phyloP scores from a whole-genome alignment of 768 basidiomycete genomes.

The Agaricus sinodeliciosus region DNA sequence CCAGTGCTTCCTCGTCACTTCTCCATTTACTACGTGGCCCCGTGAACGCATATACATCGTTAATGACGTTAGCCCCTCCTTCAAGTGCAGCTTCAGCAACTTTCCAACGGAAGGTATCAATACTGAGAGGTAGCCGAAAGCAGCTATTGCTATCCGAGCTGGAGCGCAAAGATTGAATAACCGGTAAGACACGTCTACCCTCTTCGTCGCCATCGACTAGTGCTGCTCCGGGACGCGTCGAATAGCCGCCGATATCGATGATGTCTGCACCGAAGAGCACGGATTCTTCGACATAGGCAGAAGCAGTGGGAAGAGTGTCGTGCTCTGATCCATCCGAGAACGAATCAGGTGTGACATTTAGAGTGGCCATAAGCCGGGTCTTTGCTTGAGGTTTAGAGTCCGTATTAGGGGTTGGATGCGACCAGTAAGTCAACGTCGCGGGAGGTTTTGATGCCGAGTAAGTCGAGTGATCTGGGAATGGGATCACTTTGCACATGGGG shows the following conservation, averaged over 20 bases:
- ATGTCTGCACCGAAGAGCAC: slow-evolving; percentile 61
- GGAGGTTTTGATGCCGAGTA: slow-evolving; percentile 26
- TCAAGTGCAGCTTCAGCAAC: slow-evolving; percentile 70
- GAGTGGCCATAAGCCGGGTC: slow-evolving; percentile 83
- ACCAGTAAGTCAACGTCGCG: slow-evolving; percentile 47
- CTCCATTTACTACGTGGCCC: slow-evolving; percentile 44
- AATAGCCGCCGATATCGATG: slow-evolving; percentile 91
- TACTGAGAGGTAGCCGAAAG: slow-evolving; percentile 51
- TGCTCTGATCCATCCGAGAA: slow-evolving; percentile 83
- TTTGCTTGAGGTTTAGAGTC: slow-evolving; percentile 18
- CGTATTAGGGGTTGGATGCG: slow-evolving; percentile 23
- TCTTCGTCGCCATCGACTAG: slow-evolving; percentile 69
- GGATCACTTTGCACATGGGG: slow-evolving; percentile 67
- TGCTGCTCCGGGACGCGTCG: slow-evolving; percentile 77
- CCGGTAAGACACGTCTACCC: slow-evolving; percentile 60
- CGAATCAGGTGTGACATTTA: slow-evolving; percentile 93
- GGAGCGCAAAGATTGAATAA: slow-evolving; percentile 54
- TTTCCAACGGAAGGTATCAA: slow-evolving; percentile 84
- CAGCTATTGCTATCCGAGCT: not conserved
- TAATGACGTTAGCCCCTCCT: slow-evolving; percentile 89
- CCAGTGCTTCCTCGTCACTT: slow-evolving; percentile 22
- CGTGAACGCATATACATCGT: slow-evolving; percentile 82
- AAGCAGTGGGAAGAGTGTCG: slow-evolving; percentile 43
- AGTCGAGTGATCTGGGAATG: slow-evolving; percentile 48
- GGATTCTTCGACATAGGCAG: slow-evolving; percentile 45